These are phyloP conservation scores for Puccinia hordei DNA, from an alignment of 1,284 basidiomycete species.

Conservation along the genomic window DNA sequence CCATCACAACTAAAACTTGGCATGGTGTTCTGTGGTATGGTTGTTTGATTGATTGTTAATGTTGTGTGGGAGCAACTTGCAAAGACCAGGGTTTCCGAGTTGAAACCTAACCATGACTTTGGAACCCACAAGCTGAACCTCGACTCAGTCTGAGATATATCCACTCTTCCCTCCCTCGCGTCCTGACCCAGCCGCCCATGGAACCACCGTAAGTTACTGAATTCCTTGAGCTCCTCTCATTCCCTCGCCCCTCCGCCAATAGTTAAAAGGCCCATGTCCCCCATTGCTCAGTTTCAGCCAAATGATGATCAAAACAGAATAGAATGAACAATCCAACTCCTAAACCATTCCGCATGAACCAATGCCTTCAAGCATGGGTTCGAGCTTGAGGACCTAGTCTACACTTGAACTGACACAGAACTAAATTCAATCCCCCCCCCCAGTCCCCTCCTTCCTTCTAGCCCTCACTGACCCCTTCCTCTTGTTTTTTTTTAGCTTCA, in stretches of 20 bases:
- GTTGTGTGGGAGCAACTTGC: neutral
- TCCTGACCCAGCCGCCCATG: too few species aligned
- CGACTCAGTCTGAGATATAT: neutral
- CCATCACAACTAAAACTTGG: conserved; percentile 37
- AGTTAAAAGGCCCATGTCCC: too few species aligned
- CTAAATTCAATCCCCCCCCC: neutral
- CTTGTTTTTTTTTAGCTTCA: neutral
- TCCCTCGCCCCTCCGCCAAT: too few species aligned
- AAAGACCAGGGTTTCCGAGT: too few species aligned
- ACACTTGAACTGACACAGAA: conserved; percentile 14
- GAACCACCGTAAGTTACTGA: too few species aligned
- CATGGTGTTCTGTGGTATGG: neutral
- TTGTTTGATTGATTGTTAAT: neutral
- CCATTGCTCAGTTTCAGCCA: neutral
- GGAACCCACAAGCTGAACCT: neutral
- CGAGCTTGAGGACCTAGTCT: conserved; percentile 28
- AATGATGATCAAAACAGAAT: conserved; percentile 29
- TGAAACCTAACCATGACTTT: neutral
- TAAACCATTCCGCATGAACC: neutral
- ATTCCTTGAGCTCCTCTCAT: too few species aligned
- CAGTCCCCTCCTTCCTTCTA: neutral
- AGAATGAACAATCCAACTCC: conserved; percentile 32
- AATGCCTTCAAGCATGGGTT: neutral
- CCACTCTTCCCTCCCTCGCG: neutral
- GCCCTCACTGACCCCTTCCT: neutral